Evolutionary conservation across 345 rosid species (phyloP).

Genomic region (Pugionium cornutum): DNA sequence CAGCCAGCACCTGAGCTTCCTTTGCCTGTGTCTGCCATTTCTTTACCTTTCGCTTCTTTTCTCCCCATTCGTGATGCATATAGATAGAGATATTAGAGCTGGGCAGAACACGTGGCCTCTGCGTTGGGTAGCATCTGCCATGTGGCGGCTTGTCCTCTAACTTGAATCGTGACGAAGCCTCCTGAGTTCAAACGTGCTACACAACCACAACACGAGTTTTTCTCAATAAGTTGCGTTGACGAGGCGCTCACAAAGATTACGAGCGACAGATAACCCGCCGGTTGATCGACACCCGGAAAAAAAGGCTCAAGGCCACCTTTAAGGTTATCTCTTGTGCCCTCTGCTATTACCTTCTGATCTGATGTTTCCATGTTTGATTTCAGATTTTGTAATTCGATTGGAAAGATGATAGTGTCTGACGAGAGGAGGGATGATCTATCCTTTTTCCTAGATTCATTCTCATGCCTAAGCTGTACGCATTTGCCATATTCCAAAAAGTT

Average conservation of each 20-base stretch:
- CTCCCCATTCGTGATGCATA: background rate
- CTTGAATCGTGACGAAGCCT: conserved; percentile 23
- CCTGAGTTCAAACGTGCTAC: conserved; percentile 16
- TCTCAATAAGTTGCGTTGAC: conserved; percentile 24
- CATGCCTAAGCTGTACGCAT: too few species aligned
- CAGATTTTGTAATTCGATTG: too few species aligned
- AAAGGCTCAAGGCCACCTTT: conserved; percentile 87
- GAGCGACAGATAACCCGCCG: conserved; percentile 67
- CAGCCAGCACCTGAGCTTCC: conserved; percentile 29
- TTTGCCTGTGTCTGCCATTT: conserved; percentile 39
- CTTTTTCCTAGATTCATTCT: too few species aligned
- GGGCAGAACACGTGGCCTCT: conserved; percentile 23
- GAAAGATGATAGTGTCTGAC: too few species aligned
- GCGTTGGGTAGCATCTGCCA: conserved; percentile 13
- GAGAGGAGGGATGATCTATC: too few species aligned
- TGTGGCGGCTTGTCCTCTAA: conserved; percentile 28
- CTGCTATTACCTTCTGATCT: background rate
- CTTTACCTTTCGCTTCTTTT: background rate
- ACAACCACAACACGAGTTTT: conserved; percentile 19
- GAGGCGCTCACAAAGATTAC: conserved; percentile 80
- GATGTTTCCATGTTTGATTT: background rate
- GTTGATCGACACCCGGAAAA: conserved; percentile 81
- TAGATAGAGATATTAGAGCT: conserved; percentile 4
- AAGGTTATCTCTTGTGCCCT: conserved; percentile 52
- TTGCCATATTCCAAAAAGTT: too few species aligned